Evolutionary conservation across 1,139 yeast species (phyloP).

Genomic region (Kurtzmaniella quercitrusa): DNA sequence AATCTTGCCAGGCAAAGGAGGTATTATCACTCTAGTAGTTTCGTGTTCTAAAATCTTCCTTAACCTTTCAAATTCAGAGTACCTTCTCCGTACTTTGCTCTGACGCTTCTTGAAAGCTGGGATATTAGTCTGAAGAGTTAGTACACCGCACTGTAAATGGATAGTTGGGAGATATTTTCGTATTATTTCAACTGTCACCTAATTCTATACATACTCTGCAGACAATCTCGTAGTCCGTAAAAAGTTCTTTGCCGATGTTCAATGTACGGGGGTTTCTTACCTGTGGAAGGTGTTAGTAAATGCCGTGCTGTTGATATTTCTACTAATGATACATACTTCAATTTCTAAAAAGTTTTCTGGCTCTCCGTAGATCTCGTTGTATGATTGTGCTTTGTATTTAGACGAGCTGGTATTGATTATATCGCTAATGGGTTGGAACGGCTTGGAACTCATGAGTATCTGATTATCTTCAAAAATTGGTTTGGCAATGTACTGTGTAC

Average conservation of each 20-base stretch:
- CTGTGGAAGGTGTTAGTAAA: slow-evolving; percentile 21
- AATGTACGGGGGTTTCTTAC: slow-evolving; percentile 77
- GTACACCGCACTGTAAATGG: slow-evolving; percentile 8
- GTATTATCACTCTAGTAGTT: slow-evolving; percentile 73
- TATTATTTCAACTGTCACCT: too few relatives aligned
- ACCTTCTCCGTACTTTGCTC: slow-evolving; percentile 77
- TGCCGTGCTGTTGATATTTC: background rate
- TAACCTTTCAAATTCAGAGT: slow-evolving; percentile 84
- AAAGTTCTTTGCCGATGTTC: slow-evolving; percentile 63
- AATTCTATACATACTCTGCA: slow-evolving; percentile 48
- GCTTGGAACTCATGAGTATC: slow-evolving; percentile 17
- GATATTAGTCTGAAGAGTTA: slow-evolving; percentile 51
- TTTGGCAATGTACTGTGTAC: background rate
- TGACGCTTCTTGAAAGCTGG: slow-evolving; percentile 74
- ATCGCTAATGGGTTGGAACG: slow-evolving; percentile 47
- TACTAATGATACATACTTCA: slow-evolving; percentile 48
- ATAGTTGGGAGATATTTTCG: too few relatives aligned
- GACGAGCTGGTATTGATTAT: slow-evolving; percentile 33
- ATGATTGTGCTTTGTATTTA: slow-evolving; percentile 55
- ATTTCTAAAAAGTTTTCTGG: slow-evolving; percentile 94
- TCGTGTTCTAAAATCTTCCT: slow-evolving; percentile 73
- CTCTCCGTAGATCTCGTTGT: slow-evolving; percentile 83
- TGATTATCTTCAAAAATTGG: background rate
- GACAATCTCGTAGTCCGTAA: slow-evolving; percentile 86
- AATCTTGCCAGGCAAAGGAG: slow-evolving; percentile 85